Evolutionary conservation across 495 filamentous ascomycete genomes (phyloP), one percentile per base, ranked within the genome.

Genomic region (Pyronema domesticum): DNA sequence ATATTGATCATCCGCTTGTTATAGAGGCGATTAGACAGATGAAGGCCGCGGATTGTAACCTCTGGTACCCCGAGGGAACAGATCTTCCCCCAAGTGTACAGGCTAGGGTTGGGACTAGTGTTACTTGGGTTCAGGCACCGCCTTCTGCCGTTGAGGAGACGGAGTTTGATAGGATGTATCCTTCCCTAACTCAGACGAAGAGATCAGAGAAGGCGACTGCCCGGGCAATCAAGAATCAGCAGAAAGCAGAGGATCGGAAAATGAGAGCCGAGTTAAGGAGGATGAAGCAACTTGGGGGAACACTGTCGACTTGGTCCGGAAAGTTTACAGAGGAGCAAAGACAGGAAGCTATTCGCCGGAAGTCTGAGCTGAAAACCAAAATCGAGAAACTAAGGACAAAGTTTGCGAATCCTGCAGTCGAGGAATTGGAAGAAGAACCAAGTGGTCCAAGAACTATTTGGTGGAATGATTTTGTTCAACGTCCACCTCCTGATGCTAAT

Each of bases 21-120:
- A 70, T 69, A 47, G 63, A 72, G 0, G 66, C 80, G 62, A 73
- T 80, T 59, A 58, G 66, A 15, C 68, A 75, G 23, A 76, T 83
- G 50, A 71, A 79, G 30, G 64, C 69, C 17, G 58, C 59, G 13
- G 65, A 71, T 57, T 69, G 72, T 8, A 59, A 57, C 34, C 56
- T 59, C 10, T 72, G 70, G 60, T 62, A 69, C 30, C 74, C 74
- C 4, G 58, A 60, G 3, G 68, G 67, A 44, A 65, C 68, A 8
- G 62, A 60, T 18, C 53, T 68, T 17, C 57, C 57, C 8, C 49
- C 56, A 36, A 55, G 65, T 51, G 56, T 61, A 33, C 56, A 60
- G 35, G 58, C 57, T 48, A 59, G 49, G 33, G 55, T 68, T 49
- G 46, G 58, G n/a, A 58, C 36, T 62, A 57, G 13, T 9, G 30